These are phyloP conservation scores for Rhodotorula sp. DNA, from an alignment of 1,284 basidiomycete genomes.

Conservation along the genomic window DNA sequence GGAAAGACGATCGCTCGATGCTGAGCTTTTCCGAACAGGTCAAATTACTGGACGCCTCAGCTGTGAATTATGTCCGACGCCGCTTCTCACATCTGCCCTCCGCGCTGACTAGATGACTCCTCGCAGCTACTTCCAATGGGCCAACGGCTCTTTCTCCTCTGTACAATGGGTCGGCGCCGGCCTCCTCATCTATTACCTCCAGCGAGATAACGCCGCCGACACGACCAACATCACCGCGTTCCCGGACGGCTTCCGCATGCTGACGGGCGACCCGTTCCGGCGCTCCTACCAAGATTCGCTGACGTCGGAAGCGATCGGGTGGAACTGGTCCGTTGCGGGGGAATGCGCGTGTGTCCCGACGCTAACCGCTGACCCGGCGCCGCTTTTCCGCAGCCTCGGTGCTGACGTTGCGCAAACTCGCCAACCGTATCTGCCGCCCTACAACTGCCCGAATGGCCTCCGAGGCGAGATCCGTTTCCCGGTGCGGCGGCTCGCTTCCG, in stretches of 20 bases:
- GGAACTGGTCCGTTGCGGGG: conserved; percentile 46
- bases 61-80: not conserved
- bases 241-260: conserved; percentile 55
- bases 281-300: conserved; percentile 51
- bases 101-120: not conserved
- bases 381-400: conserved; percentile 5
- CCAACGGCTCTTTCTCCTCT: conserved; percentile 23
- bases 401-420: conserved; percentile 11
- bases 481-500: not conserved
- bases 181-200: conserved; percentile 28
- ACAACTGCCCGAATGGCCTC: conserved; percentile 49
- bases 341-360: conserved; percentile 12
- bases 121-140: conserved; percentile 39
- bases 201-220: conserved; percentile 21
- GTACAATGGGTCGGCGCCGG: conserved; percentile 19
- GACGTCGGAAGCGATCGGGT: conserved; percentile 48
- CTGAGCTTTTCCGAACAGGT: not conserved
- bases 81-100: too few relatives aligned
- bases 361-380: too few relatives aligned
- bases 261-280: conserved; percentile 51
- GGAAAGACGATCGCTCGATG: too few relatives aligned
- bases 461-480: conserved; percentile 49
- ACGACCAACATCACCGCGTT: conserved; percentile 50
- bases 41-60: conserved; percentile 24
- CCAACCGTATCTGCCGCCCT: conserved; percentile 51